Conservation (phyloP, 75 land plant species). For the Picea sitchensis region DNA sequence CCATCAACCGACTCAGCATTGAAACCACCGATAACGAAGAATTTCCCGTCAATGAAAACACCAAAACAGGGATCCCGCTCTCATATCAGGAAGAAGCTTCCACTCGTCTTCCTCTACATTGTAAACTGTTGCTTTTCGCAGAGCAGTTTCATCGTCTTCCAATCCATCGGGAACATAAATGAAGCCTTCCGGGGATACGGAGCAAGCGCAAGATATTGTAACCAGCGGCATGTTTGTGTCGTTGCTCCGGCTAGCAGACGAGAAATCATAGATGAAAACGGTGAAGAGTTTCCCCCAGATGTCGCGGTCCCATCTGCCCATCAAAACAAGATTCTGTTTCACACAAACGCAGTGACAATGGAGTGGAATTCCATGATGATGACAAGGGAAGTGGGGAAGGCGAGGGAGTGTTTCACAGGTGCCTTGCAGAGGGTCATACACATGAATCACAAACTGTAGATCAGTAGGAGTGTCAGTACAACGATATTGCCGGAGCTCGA, state of each 20-base stretch:
- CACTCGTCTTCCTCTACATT: constrained; percentile 38
- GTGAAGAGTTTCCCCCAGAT: constrained; percentile 15
- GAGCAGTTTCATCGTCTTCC: constrained; percentile 53
- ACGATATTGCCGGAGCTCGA: no score
- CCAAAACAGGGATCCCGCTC: background rate
- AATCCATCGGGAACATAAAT: constrained; percentile 67
- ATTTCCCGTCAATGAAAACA: no score
- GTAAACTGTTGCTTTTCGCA: constrained; percentile 43
- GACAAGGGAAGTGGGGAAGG: constrained; percentile 5
- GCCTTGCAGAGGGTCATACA: background rate
- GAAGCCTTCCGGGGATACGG: constrained; percentile 1
- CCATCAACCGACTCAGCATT: background rate
- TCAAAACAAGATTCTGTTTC: constrained; percentile 36
- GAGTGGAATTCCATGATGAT: constrained; percentile 34
- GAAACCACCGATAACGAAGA: no score
- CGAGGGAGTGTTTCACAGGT: constrained; percentile 33
- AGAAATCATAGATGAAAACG: constrained; percentile 36
- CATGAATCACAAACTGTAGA: no score
- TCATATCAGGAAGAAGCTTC: constrained; percentile 37
- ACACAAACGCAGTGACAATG: constrained; percentile 30
- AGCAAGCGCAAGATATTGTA: constrained; percentile 44
- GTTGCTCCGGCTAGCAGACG: constrained; percentile 24
- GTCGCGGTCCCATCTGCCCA: constrained; percentile 59
- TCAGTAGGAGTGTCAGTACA: no score
- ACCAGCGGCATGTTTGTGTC: constrained; percentile 32